Evolutionary conservation across 495 filamentous ascomycete species (phyloP), one percentile per base, ranked within the genome.

Genomic region (Staphylotrichum tortipilum): DNA sequence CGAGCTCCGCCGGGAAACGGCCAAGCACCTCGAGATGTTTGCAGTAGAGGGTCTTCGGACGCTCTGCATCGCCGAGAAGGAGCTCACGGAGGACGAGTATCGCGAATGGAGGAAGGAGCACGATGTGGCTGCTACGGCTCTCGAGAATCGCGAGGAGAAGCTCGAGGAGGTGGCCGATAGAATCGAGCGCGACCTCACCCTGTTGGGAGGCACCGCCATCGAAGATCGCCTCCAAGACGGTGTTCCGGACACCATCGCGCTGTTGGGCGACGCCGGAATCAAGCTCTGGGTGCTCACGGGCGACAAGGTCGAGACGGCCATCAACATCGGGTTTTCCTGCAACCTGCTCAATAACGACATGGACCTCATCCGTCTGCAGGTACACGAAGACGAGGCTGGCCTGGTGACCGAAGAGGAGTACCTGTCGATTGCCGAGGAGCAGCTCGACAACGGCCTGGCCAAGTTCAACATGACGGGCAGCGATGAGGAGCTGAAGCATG

Each of bases 211-310:
- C 18, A 99, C 94, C 37, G 94, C 94, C 30, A 99, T 99, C 59
- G 94, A 99, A 65, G 94, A 99, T 74, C 80, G 90, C 64, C 74
- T 99, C 36, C 94, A 99, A 66, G 92, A 97, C 57, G 94, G 92
- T 53, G 94, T 99, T 12, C 94, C 94, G 9, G 94, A 96, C 58
- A 91, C 94, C 3, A 99, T 99, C 56, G 86, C 85, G 47, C 69
- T 99, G 41, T 81, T 99, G 46, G 91, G 84, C 33, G 83, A 89
- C 50, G 94, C 94, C 42, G 94, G 94, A 52, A 96, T 99, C 68
- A 99, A 99, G 63, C 79, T 99, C n/a, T 99, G 94, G 94, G 94
- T 99, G 49, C 72, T 99, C 38, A 99, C 94, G 28, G 94, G 94
- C 47, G 94, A 99, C 73, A 99, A 96, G 69, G 91, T 97, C 40